Evolutionary conservation across 1,284 basidiomycete species (phyloP), one percentile per base, ranked within the genome.

Genomic region (Boletus mariae): DNA sequence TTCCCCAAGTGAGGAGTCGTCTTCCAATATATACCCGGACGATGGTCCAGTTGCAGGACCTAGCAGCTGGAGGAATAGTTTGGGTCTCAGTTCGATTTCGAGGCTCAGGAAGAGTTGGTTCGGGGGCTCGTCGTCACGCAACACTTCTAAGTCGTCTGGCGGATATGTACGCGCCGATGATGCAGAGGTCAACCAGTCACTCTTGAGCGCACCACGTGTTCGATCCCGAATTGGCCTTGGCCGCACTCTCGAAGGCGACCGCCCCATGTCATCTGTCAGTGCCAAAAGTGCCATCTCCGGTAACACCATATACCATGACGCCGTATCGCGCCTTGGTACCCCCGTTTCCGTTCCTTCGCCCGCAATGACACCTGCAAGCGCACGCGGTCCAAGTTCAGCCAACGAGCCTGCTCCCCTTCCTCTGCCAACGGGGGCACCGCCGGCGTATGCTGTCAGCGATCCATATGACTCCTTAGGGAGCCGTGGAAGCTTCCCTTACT

Each of bases 261-360:
- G 84, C 8, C 85, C 84, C 0, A 68, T 78, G 35, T 86, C 84
- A 0, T 72, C 73, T 45, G 68, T 79, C 29, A 86, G 84, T 53
- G 72, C 69, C 10, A 73, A 68, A 53, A 85, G 82, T 51, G 79
- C 71, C 4, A 60, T 73, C 6, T 80, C 79, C 2, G 82, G 77
- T 7, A 75, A 71, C 29, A 83, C 82, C 0, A 61, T 83, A 5
- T 87, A 81, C 60, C 80, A 80, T 53, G 84, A 86, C 59, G 84
- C 84, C 0, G 53, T 66, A 3, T 82, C 81, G 1, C 76, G 78
- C 0, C 76, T 80, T 26, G 73, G 66, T 3, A 83, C 79, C 4
- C 77, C 79, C 4, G 63, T 80, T 17, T 70, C 76, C 4, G 67
- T 74, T 43, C 72, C 73, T 49, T 78, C 75, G 7, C 71, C 74